Conservation (phyloP, 2,329 filamentous ascomycete genomes). For the Penicillium occitanis region DNA sequence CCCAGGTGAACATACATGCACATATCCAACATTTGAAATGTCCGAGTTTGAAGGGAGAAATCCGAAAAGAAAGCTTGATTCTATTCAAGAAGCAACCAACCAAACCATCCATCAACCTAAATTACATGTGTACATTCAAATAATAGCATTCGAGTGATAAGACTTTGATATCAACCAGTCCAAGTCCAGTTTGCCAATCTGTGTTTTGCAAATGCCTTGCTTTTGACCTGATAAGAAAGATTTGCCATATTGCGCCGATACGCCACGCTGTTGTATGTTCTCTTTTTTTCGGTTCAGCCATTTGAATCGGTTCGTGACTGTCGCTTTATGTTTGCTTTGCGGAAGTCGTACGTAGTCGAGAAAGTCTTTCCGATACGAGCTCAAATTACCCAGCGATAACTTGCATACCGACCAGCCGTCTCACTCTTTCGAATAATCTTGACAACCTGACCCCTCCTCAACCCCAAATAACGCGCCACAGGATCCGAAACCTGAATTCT, state of each 20-base stretch:
- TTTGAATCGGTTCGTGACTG: too few relatives aligned
- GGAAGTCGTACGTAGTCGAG: background rate
- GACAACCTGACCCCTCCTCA: constrained; percentile 90
- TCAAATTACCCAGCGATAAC: constrained; percentile 71
- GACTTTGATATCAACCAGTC: background rate
- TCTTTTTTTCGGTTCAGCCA: background rate
- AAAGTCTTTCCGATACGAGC: background rate
- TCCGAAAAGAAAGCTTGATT: background rate
- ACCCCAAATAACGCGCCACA: constrained; percentile 84
- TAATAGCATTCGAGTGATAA: too few relatives aligned
- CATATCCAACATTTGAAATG: too few relatives aligned
- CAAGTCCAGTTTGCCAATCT: background rate
- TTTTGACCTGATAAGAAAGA: background rate
- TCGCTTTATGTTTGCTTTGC: background rate
- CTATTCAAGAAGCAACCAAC: background rate
- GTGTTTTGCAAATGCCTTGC: background rate
- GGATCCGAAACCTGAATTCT: constrained; percentile 89
- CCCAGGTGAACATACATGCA: too few relatives aligned
- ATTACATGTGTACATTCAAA: background rate
- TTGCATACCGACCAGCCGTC: constrained; percentile 93
- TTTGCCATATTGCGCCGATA: constrained; percentile 7
- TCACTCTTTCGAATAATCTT: constrained; percentile 97
- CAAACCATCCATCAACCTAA: background rate
- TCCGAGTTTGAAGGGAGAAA: background rate
- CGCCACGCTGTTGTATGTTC: constrained; percentile 3